Conservation (phyloP, 176 grass and related monocot genomes). For the Puccinellia tenuiflora region DNA sequence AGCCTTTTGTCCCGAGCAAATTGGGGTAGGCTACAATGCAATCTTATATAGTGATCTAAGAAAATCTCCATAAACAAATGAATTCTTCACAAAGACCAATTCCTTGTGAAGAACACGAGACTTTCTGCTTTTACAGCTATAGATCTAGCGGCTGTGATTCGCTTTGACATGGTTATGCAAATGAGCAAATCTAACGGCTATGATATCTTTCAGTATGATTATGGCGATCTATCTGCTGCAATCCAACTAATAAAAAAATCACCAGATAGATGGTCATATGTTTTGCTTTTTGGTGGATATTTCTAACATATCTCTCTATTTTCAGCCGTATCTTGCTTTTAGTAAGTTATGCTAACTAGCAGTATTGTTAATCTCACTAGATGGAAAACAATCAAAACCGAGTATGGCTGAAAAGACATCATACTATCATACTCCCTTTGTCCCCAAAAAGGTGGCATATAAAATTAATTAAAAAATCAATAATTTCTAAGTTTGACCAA, state of each 20-base stretch:
- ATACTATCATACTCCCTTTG: not conserved
- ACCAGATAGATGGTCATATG: not conserved
- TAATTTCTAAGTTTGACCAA: too few relatives aligned
- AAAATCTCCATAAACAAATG: not conserved
- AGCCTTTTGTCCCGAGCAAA: too few relatives aligned
- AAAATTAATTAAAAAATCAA: too few relatives aligned
- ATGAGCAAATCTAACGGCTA: not conserved
- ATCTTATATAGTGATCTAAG: not conserved
- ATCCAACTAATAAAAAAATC: not conserved
- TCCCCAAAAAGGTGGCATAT: too few relatives aligned
- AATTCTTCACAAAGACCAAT: not conserved
- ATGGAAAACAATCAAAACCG: not conserved
- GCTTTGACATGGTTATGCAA: not conserved
- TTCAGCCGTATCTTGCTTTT: not conserved
- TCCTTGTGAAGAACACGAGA: not conserved
- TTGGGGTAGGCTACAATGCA: too few relatives aligned
- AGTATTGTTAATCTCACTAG: not conserved
- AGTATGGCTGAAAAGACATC: not conserved
- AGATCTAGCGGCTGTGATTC: not conserved
- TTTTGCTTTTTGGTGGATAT: not conserved
- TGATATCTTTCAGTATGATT: not conserved
- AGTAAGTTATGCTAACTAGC: not conserved
- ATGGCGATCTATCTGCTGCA: not conserved
- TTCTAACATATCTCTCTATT: not conserved
- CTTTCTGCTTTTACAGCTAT: not conserved